A percentile compares a stretch with the other conserved stretches of the same genome.
Conservation (phyloP, 2,329 filamentous ascomycete genomes). For the Penicillium sp. region DNA sequence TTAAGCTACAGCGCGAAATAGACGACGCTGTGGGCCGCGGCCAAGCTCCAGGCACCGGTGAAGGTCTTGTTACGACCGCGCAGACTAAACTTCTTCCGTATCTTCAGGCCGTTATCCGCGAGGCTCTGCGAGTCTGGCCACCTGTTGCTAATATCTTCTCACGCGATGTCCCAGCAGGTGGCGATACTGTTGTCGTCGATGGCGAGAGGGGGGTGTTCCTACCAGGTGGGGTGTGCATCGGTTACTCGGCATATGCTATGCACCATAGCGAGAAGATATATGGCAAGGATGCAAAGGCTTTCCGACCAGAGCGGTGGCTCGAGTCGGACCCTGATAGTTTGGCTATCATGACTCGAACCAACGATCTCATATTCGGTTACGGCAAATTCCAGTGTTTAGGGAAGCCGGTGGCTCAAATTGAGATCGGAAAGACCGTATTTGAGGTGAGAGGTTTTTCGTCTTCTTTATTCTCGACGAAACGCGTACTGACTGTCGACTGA, state of each 20-base stretch:
- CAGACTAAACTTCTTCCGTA: slow-evolving; percentile 30
- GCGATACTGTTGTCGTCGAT: slow-evolving; percentile 14
- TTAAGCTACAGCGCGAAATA: slow-evolving; percentile 19
- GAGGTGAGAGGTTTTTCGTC: slow-evolving; percentile 9
- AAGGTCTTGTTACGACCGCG: slow-evolving; percentile 15
- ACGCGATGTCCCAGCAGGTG: slow-evolving; percentile 14
- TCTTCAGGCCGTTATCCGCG: slow-evolving; percentile 30
- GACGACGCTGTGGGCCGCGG: slow-evolving; percentile 13
- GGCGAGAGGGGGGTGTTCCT: slow-evolving; percentile 18
- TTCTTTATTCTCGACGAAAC: not conserved
- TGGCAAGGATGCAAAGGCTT: slow-evolving; percentile 16
- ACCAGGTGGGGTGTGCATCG: slow-evolving; percentile 12
- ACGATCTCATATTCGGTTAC: slow-evolving; percentile 16
- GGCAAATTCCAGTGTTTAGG: slow-evolving; percentile 20
- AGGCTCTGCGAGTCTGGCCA: slow-evolving; percentile 24
- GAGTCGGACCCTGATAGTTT: slow-evolving; percentile 10
- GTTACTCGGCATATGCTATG: slow-evolving; percentile 17
- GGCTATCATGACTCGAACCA: slow-evolving; percentile 14
- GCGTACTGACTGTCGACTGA: not conserved
- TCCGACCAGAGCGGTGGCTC: slow-evolving; percentile 19
- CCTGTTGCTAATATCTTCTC: slow-evolving; percentile 18
- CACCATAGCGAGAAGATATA: slow-evolving; percentile 16
- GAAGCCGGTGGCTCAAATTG: slow-evolving; percentile 18
- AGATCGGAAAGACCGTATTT: slow-evolving; percentile 16
- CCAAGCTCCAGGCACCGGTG: not conserved